phyloP scores from a whole-genome alignment of 441 rosid genomes.

The Macaranga tanarius region DNA sequence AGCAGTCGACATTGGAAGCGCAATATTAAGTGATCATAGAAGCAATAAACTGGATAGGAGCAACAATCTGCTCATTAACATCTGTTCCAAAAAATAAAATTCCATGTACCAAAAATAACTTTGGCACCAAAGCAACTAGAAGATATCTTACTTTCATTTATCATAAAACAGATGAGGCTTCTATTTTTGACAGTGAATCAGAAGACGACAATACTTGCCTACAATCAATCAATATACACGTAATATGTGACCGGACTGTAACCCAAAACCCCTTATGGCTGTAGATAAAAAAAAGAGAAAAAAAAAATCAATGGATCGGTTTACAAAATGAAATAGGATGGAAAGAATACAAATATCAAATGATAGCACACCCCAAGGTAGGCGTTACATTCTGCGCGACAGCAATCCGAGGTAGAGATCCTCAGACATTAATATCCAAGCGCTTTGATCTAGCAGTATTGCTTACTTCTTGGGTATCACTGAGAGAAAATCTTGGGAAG shows the following conservation, averaged over 20 bases:
- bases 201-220: slow-evolving; percentile 2
- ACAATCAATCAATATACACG: slow-evolving; percentile 28
- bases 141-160: too few species aligned
- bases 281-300: not conserved
- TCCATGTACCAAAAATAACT: too few species aligned
- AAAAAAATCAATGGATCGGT: slow-evolving; percentile 26
- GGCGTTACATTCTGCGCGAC: not conserved
- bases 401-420: not conserved
- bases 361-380: not conserved
- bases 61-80: not conserved
- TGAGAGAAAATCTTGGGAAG: slow-evolving; percentile 66
- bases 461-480: slow-evolving; percentile 52
- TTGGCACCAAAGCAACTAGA: too few species aligned
- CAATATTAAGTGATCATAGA: too few species aligned
- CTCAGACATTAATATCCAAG: slow-evolving; percentile 70
- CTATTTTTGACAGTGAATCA: not conserved
- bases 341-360: slow-evolving; percentile 18
- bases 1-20: too few species aligned
- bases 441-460: slow-evolving; percentile 70
- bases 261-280: slow-evolving; percentile 16
- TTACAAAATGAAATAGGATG: not conserved
- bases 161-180: not conserved
- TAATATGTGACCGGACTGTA: not conserved
- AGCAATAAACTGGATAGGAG: not conserved
- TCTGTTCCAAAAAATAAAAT: too few species aligned